Evolutionary conservation across 1,284 basidiomycete species (phyloP), one percentile per base, ranked within the genome.

Genomic region (Rhizoctonia solani): DNA sequence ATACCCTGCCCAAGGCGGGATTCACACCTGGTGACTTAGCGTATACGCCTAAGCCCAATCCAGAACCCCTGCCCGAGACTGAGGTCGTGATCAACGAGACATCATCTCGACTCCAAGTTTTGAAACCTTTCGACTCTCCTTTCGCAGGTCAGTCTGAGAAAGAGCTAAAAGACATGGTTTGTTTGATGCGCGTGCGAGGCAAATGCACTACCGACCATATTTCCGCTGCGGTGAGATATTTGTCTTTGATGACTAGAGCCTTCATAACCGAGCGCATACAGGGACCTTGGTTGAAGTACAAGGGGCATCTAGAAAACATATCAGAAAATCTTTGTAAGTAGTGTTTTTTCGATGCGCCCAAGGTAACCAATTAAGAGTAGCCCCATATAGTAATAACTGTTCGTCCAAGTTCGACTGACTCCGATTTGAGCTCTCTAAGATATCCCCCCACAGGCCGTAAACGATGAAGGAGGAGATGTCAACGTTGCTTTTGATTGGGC

Each of bases 141-240:
- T 98, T 98, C 75, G 78, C 80, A 27, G 73, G 78, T 74, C 75
- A 80, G 30, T 76, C 82, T 70, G 82, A 84, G 19, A 78, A 89
- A 61, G 97, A 99, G 81, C 82, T 99, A 13, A 89, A 93, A 21
- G 72, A 82, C 39, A 79, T 95, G 76, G 91, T 86, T 73, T 93
- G 96, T 68, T 77, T 99, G 63, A 87, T 99, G 84, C 82, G 95
- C 27, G 92, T 99, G 16, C 82, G 92, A 72, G 97, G 97, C 53
- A 99, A 99, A 80, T 99, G 96, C 79, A 99, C 96, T 16, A 99
- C 97, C 29, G 97, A 99, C 75, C 95, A 98, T 76, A 98, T 98
- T 68, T 94, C 91, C 44, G 95, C 95, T 54, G 95, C 95, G 30
- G 89, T 90, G 72, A 58, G 84, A 77, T n/a, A 52, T 9, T 49